Conservation (phyloP, 352 stramenopile species). For the Peronosclerospora sorghi region DNA sequence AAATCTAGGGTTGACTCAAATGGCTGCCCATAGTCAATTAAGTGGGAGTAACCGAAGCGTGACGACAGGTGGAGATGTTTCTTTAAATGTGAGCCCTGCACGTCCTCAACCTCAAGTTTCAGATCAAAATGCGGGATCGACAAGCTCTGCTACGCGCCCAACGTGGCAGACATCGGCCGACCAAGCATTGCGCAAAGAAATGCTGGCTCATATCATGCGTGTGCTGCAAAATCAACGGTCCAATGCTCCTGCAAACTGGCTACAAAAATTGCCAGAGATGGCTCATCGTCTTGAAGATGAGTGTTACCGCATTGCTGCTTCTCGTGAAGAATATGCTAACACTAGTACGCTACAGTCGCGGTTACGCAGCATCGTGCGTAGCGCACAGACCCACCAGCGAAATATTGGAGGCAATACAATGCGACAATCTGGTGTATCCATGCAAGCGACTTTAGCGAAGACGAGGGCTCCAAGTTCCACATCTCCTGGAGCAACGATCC, state of each 20-base stretch:
- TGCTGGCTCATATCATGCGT: conserved; percentile 88
- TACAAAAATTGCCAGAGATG: conserved; percentile 97
- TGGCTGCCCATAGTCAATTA: conserved; percentile 21
- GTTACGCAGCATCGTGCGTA: conserved; percentile 91
- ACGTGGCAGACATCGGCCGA: conserved; percentile 65
- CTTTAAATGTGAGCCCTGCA: conserved; percentile 9
- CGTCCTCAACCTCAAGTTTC: conserved; percentile 15
- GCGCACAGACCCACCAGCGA: conserved; percentile 53
- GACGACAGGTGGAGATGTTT: background rate
- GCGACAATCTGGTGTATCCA: conserved; percentile 16
- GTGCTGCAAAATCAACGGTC: conserved; percentile 92
- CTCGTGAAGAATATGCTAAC: conserved; percentile 93
- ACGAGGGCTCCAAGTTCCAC: conserved; percentile 7
- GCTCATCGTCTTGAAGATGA: conserved; percentile 94
- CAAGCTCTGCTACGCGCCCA: conserved; percentile 17
- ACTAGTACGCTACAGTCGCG: conserved; percentile 90
- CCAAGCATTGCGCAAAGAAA: conserved; percentile 66
- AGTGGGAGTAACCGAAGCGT: conserved; percentile 13
- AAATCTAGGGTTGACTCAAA: conserved; percentile 15
- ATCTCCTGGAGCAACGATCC: conserved; percentile 30
- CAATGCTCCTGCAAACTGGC: conserved; percentile 92
- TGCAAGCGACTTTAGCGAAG: conserved; percentile 13
- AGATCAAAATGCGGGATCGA: conserved; percentile 4
- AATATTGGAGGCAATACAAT: conserved; percentile 24
- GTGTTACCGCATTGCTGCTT: conserved; percentile 86